These are phyloP conservation scores for Citrus cavaleriei DNA, from an alignment of 345 rosid genomes.

Conservation along the genomic window DNA sequence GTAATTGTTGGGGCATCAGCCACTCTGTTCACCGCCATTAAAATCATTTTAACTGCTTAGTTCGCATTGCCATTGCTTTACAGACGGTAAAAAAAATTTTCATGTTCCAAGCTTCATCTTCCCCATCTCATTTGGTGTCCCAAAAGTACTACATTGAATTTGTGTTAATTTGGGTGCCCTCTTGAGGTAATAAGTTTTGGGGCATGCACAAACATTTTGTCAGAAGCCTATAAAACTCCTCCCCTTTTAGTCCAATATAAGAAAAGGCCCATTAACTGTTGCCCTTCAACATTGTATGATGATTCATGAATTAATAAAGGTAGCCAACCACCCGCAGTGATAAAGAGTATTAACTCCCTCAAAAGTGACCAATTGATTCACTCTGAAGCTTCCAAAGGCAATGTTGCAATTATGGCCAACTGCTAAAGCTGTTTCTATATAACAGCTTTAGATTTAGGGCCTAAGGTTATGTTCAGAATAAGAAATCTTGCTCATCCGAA, in stretches of 20 bases:
- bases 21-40: not conserved
- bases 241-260: not conserved
- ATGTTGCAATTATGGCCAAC: not conserved
- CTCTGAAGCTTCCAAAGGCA: not conserved
- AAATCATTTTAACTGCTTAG: not conserved
- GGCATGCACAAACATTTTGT: not conserved
- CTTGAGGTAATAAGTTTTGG: too few species aligned
- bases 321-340: not conserved
- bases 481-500: not conserved
- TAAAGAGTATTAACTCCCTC: not conserved
- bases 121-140: too few species aligned
- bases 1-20: not conserved
- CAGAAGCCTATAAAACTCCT: not conserved
- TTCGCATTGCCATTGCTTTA: not conserved
- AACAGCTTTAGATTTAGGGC: too few species aligned
- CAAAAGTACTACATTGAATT: too few species aligned
- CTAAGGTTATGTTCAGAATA: not conserved
- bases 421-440: not conserved
- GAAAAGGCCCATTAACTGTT: constrained; percentile 23
- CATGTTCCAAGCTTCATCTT: too few species aligned
- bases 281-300: not conserved
- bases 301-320: not conserved
- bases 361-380: not conserved
- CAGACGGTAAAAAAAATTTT: too few species aligned
- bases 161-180: too few species aligned